Evolutionary conservation across 768 basidiomycete species (phyloP), one percentile per base, ranked within the genome.

Genomic region (Pleurotus djamor): DNA sequence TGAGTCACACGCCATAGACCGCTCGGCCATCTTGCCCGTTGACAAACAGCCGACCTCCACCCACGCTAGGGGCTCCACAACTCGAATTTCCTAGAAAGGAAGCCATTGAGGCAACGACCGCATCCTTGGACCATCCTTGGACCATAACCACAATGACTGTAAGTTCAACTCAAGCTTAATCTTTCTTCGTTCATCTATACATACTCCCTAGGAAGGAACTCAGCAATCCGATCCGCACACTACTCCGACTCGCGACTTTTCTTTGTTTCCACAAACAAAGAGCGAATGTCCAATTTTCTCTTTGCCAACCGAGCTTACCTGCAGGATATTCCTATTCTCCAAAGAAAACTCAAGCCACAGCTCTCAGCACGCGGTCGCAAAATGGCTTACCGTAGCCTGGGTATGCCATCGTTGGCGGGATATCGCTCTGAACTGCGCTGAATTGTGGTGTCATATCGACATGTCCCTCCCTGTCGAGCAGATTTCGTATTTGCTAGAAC

Each of bases 1-100:
- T 71, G 76, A 64, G 63, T 64, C 63, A 64, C 63, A 64, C 63
- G 63, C 63, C 63, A 61, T 64, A 64, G 63, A 64, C 63, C 63
- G 60, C 63, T 64, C 63, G 63, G 63, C 63, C 63, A 64, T 64
- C 49, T 61, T 59, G 63, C 63, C 63, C 38, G n/a, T n/a, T 9
- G 38, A 41, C 10, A n/a, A 41, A 41, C 38, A 41, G 10, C 38
- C 38, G n/a, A n/a, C 9, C 10, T 41, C 38, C 38, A 10, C 21
- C 21, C 21, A 28, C 21, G 21, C 21, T 28, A 28, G 21, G 1
- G 3, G 21, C 21, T 3, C 21, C 21, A 28, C 21, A 28, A 28
- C 21, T 28, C 21, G 21, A 28, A 28, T 28, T 28, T 28, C 21
- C 21, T 28, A 28, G 2, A 28, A 28, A 28, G 21, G 21, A 28